phyloP scores from a whole-genome alignment of 306 rosid species.

The Oemleria cerasiformis region DNA sequence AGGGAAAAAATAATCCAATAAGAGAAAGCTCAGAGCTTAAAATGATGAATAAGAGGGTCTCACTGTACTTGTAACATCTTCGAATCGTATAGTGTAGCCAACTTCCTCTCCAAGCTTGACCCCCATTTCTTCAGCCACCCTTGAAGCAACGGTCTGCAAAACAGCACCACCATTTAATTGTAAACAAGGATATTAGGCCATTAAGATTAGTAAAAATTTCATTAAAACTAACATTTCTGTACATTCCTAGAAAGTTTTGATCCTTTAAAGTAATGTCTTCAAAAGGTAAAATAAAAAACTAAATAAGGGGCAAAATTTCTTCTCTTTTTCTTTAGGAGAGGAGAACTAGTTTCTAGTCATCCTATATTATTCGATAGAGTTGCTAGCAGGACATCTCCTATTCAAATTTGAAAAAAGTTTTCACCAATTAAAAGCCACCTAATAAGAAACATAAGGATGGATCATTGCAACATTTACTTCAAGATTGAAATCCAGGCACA shows the following conservation, averaged over 20 bases:
- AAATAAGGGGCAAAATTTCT: neutral
- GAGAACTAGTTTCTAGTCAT: neutral
- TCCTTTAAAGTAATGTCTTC: neutral
- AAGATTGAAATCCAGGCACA: neutral
- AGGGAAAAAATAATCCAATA: neutral
- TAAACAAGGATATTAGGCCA: neutral
- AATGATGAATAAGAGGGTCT: slow-evolving; percentile 20
- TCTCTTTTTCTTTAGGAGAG: neutral
- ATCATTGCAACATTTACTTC: neutral
- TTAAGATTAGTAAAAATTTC: neutral
- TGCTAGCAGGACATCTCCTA: neutral
- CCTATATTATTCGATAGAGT: neutral
- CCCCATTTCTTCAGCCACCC: slow-evolving; percentile 94
- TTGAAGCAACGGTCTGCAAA: slow-evolving; percentile 75
- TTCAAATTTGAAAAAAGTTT: neutral
- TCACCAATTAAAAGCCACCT: neutral
- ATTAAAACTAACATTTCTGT: neutral
- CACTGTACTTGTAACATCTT: slow-evolving; percentile 76
- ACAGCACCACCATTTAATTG: neutral
- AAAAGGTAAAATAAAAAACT: neutral
- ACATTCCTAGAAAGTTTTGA: neutral
- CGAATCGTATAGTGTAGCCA: slow-evolving; percentile 92
- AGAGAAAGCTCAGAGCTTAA: neutral
- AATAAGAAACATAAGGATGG: neutral
- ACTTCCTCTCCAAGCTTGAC: slow-evolving; percentile 88